Base-by-base conservation (phyloP, 1,284 basidiomycete species). In the Ustilago curta region DNA sequence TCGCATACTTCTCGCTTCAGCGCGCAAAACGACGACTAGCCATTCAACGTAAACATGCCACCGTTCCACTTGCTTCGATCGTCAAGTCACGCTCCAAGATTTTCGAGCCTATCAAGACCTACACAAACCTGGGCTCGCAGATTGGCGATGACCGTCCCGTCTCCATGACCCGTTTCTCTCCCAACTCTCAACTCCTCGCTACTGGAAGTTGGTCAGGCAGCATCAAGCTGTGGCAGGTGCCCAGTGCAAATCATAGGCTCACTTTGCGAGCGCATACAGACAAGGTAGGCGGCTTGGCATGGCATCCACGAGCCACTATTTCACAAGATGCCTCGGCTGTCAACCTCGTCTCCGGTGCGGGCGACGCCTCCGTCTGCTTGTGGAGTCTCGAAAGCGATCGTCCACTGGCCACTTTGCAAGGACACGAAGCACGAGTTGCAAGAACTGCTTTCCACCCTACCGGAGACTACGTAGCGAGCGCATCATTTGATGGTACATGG, bases 401-500 rank as follows among this genome's bases (percentile, higher is more conserved):
- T 27, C 93, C 97, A 0, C 81, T 99, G 14, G 89, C 92, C 0
- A 90, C 91, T 0, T 86, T 99, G 80, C 90, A 91, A 84, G 97
- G 97, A 0, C 97, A 99, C 82, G 89, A 91, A 80, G 92, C 91
- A 61, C 91, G 97, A 19, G 91, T 99, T 3, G 95, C 93, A 78
- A 90, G 96, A 14, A 92, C 97, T 11, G 94, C 92, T 0, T 99
- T 99, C 86, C 97, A 99, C 85, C 95, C 97, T 0, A 94, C 93
- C 0, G 97, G 97, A 0, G 86, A 91, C 49, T 97, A 96, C 83
- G 89, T 97, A 14, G 96, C 92, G 1, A 95, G 94, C 68, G 95
- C 96, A 0, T 94, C 94, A 64, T 99, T 96, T 79, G 97, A 99
- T 85, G 97, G 94, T 4, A 94, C 96, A n/a, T 99, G 97, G 96